A percentile compares a stretch with the other conserved stretches of the same genome.
phyloP scores from a whole-genome alignment of 2,329 filamentous ascomycete genomes.

The Colletotrichum sp. region DNA sequence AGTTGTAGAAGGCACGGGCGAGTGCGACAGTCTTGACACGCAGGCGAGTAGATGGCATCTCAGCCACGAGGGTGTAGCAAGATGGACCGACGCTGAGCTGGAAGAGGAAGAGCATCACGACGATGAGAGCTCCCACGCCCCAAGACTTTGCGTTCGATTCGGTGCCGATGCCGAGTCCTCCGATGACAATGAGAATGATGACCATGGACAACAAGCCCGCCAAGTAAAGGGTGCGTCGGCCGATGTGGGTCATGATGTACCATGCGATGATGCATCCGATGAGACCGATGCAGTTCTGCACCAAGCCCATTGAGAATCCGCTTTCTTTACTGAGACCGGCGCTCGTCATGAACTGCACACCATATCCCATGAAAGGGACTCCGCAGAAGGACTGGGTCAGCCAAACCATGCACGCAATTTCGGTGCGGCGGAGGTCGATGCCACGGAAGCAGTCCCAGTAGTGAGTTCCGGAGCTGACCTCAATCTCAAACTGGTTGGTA shows the following conservation, averaged over 20 bases:
- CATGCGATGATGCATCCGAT: slow-evolving; percentile 43
- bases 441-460: slow-evolving; percentile 25
- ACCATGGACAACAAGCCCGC: slow-evolving; percentile 42
- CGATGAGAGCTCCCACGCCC: slow-evolving; percentile 42
- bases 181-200: slow-evolving; percentile 38
- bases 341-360: slow-evolving; percentile 16
- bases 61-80: slow-evolving; percentile 50
- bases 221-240: slow-evolving; percentile 46
- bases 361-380: slow-evolving; percentile 22
- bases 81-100: slow-evolving; percentile 41
- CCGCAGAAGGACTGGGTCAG: slow-evolving; percentile 30
- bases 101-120: slow-evolving; percentile 50
- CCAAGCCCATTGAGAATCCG: slow-evolving; percentile 43
- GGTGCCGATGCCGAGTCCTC: slow-evolving; percentile 32
- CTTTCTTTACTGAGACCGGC: slow-evolving; percentile 31
- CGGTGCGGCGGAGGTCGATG: slow-evolving; percentile 30
- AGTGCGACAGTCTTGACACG: slow-evolving; percentile 52
- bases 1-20: slow-evolving; percentile 44
- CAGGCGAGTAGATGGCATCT: slow-evolving; percentile 49
- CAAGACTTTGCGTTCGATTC: slow-evolving; percentile 40
- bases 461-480: slow-evolving; percentile 24
- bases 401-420: slow-evolving; percentile 32
- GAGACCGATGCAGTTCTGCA: slow-evolving; percentile 46
- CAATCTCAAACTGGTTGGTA: slow-evolving; percentile 34
- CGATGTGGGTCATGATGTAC: slow-evolving; percentile 43